Base-by-base conservation (phyloP, 2,329 filamentous ascomycete species). In the Dothideomycetidae sp. region DNA sequence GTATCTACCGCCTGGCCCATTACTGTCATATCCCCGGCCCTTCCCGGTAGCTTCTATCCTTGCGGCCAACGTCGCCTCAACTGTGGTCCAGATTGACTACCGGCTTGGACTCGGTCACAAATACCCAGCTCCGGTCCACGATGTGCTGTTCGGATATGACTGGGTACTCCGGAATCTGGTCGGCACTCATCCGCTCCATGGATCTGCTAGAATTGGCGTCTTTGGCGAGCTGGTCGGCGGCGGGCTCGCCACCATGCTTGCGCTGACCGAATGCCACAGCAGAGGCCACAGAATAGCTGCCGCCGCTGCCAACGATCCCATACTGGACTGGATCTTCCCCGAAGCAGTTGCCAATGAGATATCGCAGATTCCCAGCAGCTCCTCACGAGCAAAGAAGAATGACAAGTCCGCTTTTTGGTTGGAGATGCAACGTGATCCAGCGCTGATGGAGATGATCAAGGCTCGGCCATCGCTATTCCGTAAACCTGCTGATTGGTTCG, bases 221-320 rank as follows among this genome's bases (percentile, higher is more conserved):
- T 62, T 59, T 43, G 66, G 66, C 15, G 60, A 68, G 46, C 55
- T 67, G 4, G 34, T 67, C 5, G 66, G 66, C 5, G 66, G 60
- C 31, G 55, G 59, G 11, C 55, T 69, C 5, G 66, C 65, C 5
- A 57, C 61, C 2, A 62, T 62, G 54, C 55, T 70, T 3, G 64
- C 63, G 1, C 44, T 70, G 50, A 68, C 66, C 7, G 66, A 70
- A 48, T 67, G 63, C 42, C 55, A 54, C 12, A 39, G 52, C 7
- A 56, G 57, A n/a, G 46, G 54, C 18, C 54, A 51, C 16, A 54
- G 61, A 9, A 56, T 69, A 18, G 50, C 49, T n/a, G 62, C 64
- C 16, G 61, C 61, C 5, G 61, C 62, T 3, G 48, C 67, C 10
- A 64, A 60, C 43, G 63, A 62, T 29, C 63, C 66, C 5, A 52